Conservation (phyloP, 352 stramenopile genomes). For the Pilasporangium apinafurcum region DNA sequence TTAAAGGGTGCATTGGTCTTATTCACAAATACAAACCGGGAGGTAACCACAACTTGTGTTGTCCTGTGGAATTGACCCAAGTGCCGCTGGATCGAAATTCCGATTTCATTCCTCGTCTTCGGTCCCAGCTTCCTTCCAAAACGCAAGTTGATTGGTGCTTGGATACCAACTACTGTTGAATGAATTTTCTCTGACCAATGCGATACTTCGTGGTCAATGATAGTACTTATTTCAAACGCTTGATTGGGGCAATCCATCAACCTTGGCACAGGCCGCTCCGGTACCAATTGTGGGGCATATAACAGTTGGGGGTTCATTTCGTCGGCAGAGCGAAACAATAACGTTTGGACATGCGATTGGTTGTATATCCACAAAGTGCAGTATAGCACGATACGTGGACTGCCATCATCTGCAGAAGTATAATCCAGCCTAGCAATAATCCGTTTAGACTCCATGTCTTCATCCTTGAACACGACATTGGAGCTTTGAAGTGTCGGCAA, state of each 20-base stretch:
- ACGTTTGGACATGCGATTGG: constrained; percentile 75
- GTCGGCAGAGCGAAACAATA: constrained; percentile 74
- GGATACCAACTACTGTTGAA: constrained; percentile 76
- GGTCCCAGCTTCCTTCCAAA: constrained; percentile 63
- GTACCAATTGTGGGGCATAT: constrained; percentile 53
- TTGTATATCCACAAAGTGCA: constrained; percentile 89
- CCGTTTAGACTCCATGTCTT: constrained; percentile 54
- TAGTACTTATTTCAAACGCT: constrained; percentile 84
- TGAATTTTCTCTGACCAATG: constrained; percentile 86
- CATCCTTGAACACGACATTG: constrained; percentile 60
- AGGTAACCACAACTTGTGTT: constrained; percentile 80
- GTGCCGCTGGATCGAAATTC: constrained; percentile 81
- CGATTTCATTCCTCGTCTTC: constrained; percentile 70
- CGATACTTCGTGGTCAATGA: constrained; percentile 77
- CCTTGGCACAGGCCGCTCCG: constrained; percentile 56
- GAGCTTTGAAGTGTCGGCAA: constrained; percentile 40
- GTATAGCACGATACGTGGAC: constrained; percentile 76
- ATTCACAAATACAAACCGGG: constrained; percentile 85
- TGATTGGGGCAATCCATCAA: constrained; percentile 82
- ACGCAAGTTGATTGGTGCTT: constrained; percentile 73
- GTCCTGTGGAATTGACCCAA: constrained; percentile 84
- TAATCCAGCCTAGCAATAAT: constrained; percentile 79
- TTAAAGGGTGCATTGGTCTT: constrained; percentile 73
- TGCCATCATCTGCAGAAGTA: constrained; percentile 75
- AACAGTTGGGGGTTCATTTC: constrained; percentile 32